Evolutionary conservation across 805 yeast species (phyloP).

Genomic region (Sporopachydermia quercuum): DNA sequence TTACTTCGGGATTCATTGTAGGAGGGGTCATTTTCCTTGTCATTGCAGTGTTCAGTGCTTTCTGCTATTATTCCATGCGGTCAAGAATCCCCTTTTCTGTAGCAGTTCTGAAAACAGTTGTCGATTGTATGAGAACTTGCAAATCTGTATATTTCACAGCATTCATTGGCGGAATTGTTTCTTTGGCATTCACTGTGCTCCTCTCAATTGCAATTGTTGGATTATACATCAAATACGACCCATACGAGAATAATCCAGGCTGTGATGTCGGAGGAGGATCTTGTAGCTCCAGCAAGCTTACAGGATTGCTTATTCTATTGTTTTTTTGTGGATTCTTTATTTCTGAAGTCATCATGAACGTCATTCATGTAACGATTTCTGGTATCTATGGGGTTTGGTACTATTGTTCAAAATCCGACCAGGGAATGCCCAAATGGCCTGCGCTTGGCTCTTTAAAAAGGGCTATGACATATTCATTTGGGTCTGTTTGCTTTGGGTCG

Average conservation of each 20-base stretch:
- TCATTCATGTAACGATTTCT: slow-evolving; percentile 66
- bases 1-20: slow-evolving; percentile 54
- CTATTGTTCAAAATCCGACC: slow-evolving; percentile 59
- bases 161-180: slow-evolving; percentile 39
- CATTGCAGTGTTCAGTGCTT: slow-evolving; percentile 49
- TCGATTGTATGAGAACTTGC: slow-evolving; percentile 58
- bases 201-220: slow-evolving; percentile 60
- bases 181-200: slow-evolving; percentile 49
- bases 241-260: slow-evolving; percentile 33
- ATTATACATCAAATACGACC: slow-evolving; percentile 63
- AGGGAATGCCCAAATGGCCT: slow-evolving; percentile 66
- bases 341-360: slow-evolving; percentile 68
- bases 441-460: slow-evolving; percentile 70
- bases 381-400: slow-evolving; percentile 91
- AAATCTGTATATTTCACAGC: slow-evolving; percentile 58
- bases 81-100: slow-evolving; percentile 62
- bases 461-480: slow-evolving; percentile 75
- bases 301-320: slow-evolving; percentile 57
- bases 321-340: slow-evolving; percentile 76
- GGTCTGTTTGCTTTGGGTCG: slow-evolving; percentile 81
- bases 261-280: slow-evolving; percentile 35
- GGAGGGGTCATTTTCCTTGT: slow-evolving; percentile 66
- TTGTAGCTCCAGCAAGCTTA: slow-evolving; percentile 43
- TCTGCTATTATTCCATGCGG: slow-evolving; percentile 61
- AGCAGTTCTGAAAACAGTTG: slow-evolving; percentile 50